A percentile compares a stretch with the other conserved stretches of the same genome.
These are phyloP conservation scores for Aspergillus carlsbadensis DNA, from an alignment of 495 filamentous ascomycete species.

Conservation along the genomic window DNA sequence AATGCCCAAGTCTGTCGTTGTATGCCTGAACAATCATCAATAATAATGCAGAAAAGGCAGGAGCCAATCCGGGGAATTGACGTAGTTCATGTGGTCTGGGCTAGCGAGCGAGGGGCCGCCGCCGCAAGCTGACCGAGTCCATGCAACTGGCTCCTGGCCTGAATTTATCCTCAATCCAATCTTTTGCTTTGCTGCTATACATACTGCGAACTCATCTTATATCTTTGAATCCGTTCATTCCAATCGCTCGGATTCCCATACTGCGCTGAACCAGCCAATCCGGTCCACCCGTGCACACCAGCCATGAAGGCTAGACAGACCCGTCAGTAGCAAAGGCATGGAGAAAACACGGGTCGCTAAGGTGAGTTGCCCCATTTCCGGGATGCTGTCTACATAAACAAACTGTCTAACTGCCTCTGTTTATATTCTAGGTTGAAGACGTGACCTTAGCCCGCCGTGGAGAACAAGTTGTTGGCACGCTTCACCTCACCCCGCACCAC, in stretches of 20 bases:
- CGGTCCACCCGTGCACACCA: conserved; percentile 9
- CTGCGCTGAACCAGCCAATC: conserved; percentile 1
- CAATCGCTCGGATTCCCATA: neutral
- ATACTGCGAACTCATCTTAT: neutral
- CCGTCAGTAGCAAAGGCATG: conserved; percentile 46
- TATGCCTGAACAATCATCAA: no score
- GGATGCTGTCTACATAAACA: neutral
- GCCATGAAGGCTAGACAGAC: conserved; percentile 40
- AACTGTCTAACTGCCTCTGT: conserved; percentile 1
- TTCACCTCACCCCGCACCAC: conserved; percentile 66
- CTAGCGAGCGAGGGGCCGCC: conserved; percentile 21
- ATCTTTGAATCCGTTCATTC: neutral
- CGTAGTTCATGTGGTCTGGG: conserved; percentile 16
- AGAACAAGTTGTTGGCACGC: conserved; percentile 57
- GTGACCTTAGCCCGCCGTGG: conserved; percentile 63
- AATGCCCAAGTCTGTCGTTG: neutral
- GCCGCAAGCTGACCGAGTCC: conserved; percentile 24
- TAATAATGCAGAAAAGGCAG: neutral
- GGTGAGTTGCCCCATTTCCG: conserved; percentile 27
- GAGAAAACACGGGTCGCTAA: conserved; percentile 58
- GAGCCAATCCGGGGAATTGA: conserved; percentile 11
- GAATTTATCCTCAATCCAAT: conserved; percentile 3
- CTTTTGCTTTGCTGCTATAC: neutral
- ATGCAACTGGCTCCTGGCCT: conserved; percentile 10
- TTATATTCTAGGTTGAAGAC: conserved; percentile 52